Base-by-base conservation (phyloP, 2,329 filamentous ascomycete genomes). In the Colletotrichum brevisporum region DNA sequence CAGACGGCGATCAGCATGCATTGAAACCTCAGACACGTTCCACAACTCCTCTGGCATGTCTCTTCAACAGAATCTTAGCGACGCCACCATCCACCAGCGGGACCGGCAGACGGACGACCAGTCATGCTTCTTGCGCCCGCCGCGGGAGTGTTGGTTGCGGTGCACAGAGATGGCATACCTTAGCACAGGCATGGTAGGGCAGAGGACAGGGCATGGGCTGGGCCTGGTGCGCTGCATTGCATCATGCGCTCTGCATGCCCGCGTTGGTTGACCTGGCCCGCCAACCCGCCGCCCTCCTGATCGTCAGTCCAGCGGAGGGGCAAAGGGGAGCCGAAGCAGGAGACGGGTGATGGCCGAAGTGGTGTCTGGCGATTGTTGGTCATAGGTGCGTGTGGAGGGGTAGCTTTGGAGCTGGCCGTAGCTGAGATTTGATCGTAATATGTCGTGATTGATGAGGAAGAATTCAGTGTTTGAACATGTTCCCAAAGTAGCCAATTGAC, bases 161-260 rank as follows among this genome's bases (percentile, higher is more conserved):
- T 27, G 24, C 31, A 24, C 43, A 43, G 41, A 18, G 15, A 27
- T 41, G 43, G 59, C 60, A 59, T 31, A 31, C 31, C 31, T 36
- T 10, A 36, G 60, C 52, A 21, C 39, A 58, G 60, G 54, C 65
- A 59, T 45, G 60, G 31, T 27, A 60, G 48, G 39, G 50, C 48
- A 61, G 57, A 56, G 15, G 24, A n/a, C 45, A 53, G 36, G 58
- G 58, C 31, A 36, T 62, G 39, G 59, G 50, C 59, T 47, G 48
- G 50, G 51, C 43, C 55, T 60, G 36, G 55, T 69, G 67, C 55
- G 63, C 55, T 47, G 67, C 67, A 69, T 69, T 66, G 55, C 66
- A 66, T 69, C 56, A 69, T 69, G 62, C 62, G 41, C 56, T 36
- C 31, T 61, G 56, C 67, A 67, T 52, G 27, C 39, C 45, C 55